Base-by-base conservation (phyloP, 495 filamentous ascomycete genomes). In the Delitschia confertaspora region DNA sequence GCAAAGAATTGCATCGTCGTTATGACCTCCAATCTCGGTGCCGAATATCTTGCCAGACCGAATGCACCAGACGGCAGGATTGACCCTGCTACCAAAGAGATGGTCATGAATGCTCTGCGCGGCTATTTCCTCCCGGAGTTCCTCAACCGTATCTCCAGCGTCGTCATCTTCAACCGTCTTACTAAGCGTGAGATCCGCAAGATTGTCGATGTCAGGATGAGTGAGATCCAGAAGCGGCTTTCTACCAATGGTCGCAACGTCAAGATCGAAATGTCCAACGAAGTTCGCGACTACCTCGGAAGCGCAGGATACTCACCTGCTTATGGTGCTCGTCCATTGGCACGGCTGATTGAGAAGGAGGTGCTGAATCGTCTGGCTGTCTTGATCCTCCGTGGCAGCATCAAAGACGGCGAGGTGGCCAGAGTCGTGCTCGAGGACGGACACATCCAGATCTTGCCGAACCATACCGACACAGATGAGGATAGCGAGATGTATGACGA, bases 51-150 rank as follows among this genome's bases (percentile, higher is more conserved):
- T n/a, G 67, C 85, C 43, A 81, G 86, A 3, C 77, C 81, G 13
- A 79, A 75, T 33, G 72, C 72, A 38, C 73, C 75, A 30, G 85
- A 93, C 55, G 91, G 91, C 44, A 76, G 67, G 57, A 94, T 98
- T 51, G 91, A 96, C 40, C 76, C 81, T 2, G 83, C 85, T 9
- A 95, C 87, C 2, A 75, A 73, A 27, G 86, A 95, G 52, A 68
- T 95, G 50, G 89, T 98, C 48, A 86, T 88, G 82, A 76, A 73
- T 33, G 76, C 88, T 3, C 74, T 98, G 29, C 81, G 88, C 56
- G 80, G 83, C 67, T 95, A 94, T 70, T 96, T 98, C 76, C 74
- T 98, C 1, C 91, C 91, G 23, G 91, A 98, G 54, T 98, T 98
- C 73, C 73, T 98, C 24, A 98, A 98, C 69, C 85, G 91, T 60